A percentile compares a stretch with the other conserved stretches of the same genome.
Conservation (phyloP, 345 rosid species). For the Arabis hirsuta region DNA sequence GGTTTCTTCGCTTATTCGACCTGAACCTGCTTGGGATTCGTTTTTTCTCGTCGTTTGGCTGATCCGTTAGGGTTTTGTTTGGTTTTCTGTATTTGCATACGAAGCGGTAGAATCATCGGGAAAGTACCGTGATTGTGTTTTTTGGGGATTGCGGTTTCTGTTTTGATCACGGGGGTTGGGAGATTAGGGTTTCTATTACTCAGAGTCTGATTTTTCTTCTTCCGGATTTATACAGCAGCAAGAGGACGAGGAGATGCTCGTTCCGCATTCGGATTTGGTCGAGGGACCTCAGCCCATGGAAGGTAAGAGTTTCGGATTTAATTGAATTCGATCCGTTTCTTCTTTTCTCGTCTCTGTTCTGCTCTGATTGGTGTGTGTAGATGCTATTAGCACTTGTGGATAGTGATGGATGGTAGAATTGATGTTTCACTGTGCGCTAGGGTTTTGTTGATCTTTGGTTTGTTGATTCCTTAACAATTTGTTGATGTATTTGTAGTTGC, state of each 20-base stretch:
- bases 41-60: not conserved
- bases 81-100: constrained; percentile 2
- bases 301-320: constrained; percentile 49
- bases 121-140: constrained; percentile 16
- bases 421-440: constrained; percentile 38
- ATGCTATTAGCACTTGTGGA: constrained; percentile 22
- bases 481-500: constrained; percentile 51
- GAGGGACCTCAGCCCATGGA: constrained; percentile 96
- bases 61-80: constrained; percentile 40
- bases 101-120: constrained; percentile 31
- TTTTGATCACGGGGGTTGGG: constrained; percentile 25
- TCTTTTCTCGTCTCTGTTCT: not conserved
- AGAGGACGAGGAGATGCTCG: constrained; percentile 95
- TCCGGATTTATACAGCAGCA: constrained; percentile 55
- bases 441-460: constrained; percentile 38
- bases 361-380: constrained; percentile 12
- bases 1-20: constrained; percentile 8
- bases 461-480: constrained; percentile 26
- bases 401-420: constrained; percentile 27
- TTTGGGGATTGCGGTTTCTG: constrained; percentile 19
- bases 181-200: constrained; percentile 34
- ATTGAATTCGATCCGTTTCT: constrained; percentile 7
- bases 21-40: constrained; percentile 21
- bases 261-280: constrained; percentile 81
- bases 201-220: constrained; percentile 27